Evolutionary conservation across 2,329 filamentous ascomycete genomes (phyloP).

Genomic region (Aureobasidium namibiae): DNA sequence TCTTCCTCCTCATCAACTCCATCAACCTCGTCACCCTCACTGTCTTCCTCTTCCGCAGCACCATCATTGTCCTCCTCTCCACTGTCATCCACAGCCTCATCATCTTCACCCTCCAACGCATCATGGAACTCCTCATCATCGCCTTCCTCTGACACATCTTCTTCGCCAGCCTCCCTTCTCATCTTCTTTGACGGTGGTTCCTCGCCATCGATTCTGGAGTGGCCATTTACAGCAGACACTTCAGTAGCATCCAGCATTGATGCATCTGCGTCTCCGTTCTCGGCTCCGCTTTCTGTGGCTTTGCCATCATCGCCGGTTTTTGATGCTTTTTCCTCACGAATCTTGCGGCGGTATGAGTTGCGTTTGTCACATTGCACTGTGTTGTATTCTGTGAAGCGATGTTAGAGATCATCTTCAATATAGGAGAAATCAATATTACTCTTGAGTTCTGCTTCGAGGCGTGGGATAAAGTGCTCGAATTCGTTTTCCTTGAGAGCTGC

Average conservation of each 20-base stretch:
- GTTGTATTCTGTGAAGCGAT: slow-evolving; percentile 53
- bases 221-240: slow-evolving; percentile 25
- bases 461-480: slow-evolving; percentile 61
- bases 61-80: slow-evolving; percentile 47
- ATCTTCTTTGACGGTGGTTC: slow-evolving; percentile 45
- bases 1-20: slow-evolving; percentile 51
- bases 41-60: slow-evolving; percentile 40
- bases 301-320: slow-evolving; percentile 38
- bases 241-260: slow-evolving; percentile 15
- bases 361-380: slow-evolving; percentile 66
- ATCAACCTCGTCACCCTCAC: slow-evolving; percentile 45
- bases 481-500: slow-evolving; percentile 70
- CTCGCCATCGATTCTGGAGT: slow-evolving; percentile 33
- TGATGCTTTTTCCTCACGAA: slow-evolving; percentile 53
- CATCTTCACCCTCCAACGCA: slow-evolving; percentile 37
- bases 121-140: slow-evolving; percentile 38
- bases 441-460: slow-evolving; percentile 66
- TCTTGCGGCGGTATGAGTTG: slow-evolving; percentile 62
- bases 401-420: not conserved
- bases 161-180: slow-evolving; percentile 33
- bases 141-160: slow-evolving; percentile 28
- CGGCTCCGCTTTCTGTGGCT: slow-evolving; percentile 46
- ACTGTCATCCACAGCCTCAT: slow-evolving; percentile 40
- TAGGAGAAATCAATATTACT: slow-evolving; percentile 44
- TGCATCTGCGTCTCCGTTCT: slow-evolving; percentile 18